These are phyloP conservation scores for Cytospora mali DNA, from an alignment of 2,329 filamentous ascomycete species.

Conservation along the genomic window DNA sequence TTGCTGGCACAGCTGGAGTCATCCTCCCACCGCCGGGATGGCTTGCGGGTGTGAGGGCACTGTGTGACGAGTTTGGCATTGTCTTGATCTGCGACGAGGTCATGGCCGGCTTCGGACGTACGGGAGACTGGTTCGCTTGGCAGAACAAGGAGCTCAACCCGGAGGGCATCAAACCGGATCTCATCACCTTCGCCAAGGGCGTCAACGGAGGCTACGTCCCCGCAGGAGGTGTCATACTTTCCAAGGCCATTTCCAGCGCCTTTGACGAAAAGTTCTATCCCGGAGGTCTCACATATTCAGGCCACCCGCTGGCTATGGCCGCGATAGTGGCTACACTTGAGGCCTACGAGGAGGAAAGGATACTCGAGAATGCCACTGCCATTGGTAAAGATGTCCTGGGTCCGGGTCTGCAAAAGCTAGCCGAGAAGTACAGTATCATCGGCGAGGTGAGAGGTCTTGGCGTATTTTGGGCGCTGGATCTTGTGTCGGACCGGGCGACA, in stretches of 20 bases:
- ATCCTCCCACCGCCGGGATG: slow-evolving; percentile 24
- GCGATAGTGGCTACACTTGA: slow-evolving; percentile 26
- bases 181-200: slow-evolving; percentile 27
- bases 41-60: slow-evolving; percentile 21
- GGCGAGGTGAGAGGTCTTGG: slow-evolving; percentile 24
- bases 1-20: slow-evolving; percentile 24
- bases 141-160: slow-evolving; percentile 26
- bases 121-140: slow-evolving; percentile 27
- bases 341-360: slow-evolving; percentile 25
- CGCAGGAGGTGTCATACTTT: slow-evolving; percentile 26
- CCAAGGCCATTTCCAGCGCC: slow-evolving; percentile 17
- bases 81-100: slow-evolving; percentile 27
- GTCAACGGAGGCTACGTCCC: slow-evolving; percentile 27
- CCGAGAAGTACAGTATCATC: slow-evolving; percentile 15
- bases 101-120: slow-evolving; percentile 27
- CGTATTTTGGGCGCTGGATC: slow-evolving; percentile 27
- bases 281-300: slow-evolving; percentile 25
- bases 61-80: slow-evolving; percentile 26
- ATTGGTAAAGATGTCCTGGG: slow-evolving; percentile 26
- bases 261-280: slow-evolving; percentile 25
- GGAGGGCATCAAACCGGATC: slow-evolving; percentile 19
- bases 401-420: slow-evolving; percentile 21
- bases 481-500: slow-evolving; percentile 21
- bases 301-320: slow-evolving; percentile 27
- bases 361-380: slow-evolving; percentile 15